These are phyloP conservation scores for Solanum hybrid DNA, from an alignment of 305 asterid genomes.

Conservation along the genomic window DNA sequence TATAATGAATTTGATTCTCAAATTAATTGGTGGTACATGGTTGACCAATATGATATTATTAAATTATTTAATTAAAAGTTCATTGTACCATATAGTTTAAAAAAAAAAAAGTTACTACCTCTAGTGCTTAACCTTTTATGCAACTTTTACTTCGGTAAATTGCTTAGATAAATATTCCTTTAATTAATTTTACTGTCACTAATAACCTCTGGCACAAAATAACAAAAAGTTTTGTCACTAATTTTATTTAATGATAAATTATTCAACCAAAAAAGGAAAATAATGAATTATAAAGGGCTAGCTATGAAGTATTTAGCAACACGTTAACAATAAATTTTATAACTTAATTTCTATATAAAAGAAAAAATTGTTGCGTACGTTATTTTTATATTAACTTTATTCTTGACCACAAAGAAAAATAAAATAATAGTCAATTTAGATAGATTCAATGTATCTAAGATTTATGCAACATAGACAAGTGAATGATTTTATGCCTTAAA, in stretches of 20 bases:
- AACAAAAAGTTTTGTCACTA: background rate
- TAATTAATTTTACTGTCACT: background rate
- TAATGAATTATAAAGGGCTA: background rate
- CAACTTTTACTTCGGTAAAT: background rate
- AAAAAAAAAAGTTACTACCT: background rate
- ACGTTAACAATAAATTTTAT: background rate
- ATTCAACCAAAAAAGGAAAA: background rate
- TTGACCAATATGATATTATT: background rate
- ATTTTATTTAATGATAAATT: background rate
- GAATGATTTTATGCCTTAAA: background rate
- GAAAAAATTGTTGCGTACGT: background rate
- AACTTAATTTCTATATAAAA: background rate
- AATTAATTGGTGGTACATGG: background rate
- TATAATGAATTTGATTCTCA: background rate
- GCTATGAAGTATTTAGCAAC: background rate
- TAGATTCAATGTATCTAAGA: background rate
- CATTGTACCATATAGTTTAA: background rate
- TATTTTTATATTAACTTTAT: background rate
- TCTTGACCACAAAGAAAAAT: background rate
- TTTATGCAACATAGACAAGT: background rate
- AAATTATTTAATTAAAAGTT: background rate
- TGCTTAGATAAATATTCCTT: background rate
- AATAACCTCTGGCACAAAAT: background rate
- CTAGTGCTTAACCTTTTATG: background rate
- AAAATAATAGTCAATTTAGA: background rate